Percentiles rank a stretch among this genome's conserved stretches.
These are phyloP conservation scores for Exutisphaerella laricina DNA, from an alignment of 2,329 filamentous ascomycete species.

Conservation along the genomic window DNA sequence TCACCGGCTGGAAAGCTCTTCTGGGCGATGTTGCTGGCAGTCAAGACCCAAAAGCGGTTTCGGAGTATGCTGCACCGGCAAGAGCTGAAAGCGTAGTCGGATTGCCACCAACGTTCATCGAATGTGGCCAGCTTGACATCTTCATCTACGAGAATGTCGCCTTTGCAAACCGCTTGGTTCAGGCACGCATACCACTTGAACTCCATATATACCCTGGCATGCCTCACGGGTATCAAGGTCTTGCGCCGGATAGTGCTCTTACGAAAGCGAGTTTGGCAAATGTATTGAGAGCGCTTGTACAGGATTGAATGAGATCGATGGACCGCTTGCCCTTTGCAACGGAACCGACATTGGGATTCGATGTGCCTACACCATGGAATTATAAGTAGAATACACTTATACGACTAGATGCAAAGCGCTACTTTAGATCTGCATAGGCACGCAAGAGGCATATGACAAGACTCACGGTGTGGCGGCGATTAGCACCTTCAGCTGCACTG, in stretches of 20 bases:
- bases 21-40: conserved; percentile 26
- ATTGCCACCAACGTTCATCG: conserved; percentile 43
- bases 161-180: conserved; percentile 38
- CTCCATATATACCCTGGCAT: conserved; percentile 43
- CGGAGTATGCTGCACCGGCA: conserved; percentile 23
- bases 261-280: conserved; percentile 16
- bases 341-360: too few species aligned
- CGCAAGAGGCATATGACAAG: too few species aligned
- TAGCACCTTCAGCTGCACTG: too few species aligned
- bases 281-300: conserved; percentile 9
- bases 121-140: conserved; percentile 40
- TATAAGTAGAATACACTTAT: too few species aligned
- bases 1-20: conserved; percentile 40
- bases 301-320: too few species aligned
- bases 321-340: too few species aligned
- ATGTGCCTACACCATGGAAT: too few species aligned
- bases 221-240: conserved; percentile 38
- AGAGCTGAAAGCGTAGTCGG: conserved; percentile 24
- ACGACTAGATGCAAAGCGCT: too few species aligned
- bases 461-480: too few species aligned
- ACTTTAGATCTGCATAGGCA: too few species aligned
- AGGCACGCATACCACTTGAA: conserved; percentile 38
- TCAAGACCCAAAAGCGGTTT: conserved; percentile 14
- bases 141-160: conserved; percentile 40
- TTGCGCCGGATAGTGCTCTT: conserved; percentile 14